phyloP scores from a whole-genome alignment of 2,329 filamentous ascomycete species.

The Colletotrichum eremochloae region DNA sequence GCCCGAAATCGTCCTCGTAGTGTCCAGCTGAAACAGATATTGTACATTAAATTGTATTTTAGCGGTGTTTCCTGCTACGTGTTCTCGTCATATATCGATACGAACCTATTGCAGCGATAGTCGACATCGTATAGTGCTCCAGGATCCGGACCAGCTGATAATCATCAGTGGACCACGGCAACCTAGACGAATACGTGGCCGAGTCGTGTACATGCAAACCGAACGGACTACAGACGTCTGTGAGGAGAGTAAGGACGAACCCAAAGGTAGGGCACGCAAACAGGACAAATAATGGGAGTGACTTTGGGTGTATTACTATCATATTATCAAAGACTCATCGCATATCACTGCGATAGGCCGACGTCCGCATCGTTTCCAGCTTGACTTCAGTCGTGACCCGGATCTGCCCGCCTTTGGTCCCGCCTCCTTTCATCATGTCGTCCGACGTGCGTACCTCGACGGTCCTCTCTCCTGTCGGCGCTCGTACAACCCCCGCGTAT shows the following conservation, averaged over 20 bases:
- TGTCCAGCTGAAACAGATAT: too few relatives aligned
- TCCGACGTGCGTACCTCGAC: constrained; percentile 34
- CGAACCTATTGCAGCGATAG: not conserved
- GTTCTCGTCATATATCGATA: too few relatives aligned
- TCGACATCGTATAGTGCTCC: too few relatives aligned
- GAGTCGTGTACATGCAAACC: not conserved
- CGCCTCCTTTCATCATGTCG: constrained; percentile 16
- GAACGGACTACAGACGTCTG: not conserved
- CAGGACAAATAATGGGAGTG: too few relatives aligned
- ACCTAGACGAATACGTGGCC: not conserved
- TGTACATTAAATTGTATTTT: not conserved
- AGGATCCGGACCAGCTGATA: not conserved
- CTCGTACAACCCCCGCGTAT: not conserved
- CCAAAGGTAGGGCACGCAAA: not conserved
- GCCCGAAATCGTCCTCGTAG: constrained; percentile 17
- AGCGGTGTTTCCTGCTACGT: not conserved
- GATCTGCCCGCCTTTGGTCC: constrained; percentile 23
- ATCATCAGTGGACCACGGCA: not conserved
- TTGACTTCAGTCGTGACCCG: constrained; percentile 35
- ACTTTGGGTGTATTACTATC: not conserved
- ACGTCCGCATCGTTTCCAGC: constrained; percentile 27
- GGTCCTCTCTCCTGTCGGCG: constrained; percentile 24
- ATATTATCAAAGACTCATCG: not conserved
- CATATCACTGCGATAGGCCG: constrained; percentile 5
- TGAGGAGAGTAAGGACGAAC: not conserved